These are phyloP conservation scores for Priceomyces medius DNA, from an alignment of 805 yeast genomes.

Conservation along the genomic window DNA sequence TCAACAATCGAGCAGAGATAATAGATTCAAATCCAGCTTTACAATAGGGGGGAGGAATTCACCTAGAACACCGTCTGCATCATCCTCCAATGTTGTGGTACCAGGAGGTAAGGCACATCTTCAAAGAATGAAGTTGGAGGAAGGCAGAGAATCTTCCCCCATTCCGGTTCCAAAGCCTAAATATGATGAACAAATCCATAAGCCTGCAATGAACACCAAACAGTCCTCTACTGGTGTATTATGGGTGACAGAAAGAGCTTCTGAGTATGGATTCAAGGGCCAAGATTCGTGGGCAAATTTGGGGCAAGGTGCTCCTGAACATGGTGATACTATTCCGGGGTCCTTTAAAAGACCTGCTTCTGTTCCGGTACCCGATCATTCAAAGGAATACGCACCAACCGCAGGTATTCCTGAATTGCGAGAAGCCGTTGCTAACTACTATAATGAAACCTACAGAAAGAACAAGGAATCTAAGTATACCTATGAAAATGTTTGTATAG, in stretches of 20 bases:
- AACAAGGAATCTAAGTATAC: conserved; percentile 53
- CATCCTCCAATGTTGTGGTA: conserved; percentile 8
- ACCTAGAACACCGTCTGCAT: conserved; percentile 21
- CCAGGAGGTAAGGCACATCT: conserved; percentile 16
- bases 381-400: conserved; percentile 60
- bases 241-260: conserved; percentile 64
- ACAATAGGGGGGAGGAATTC: conserved; percentile 19
- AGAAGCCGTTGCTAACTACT: conserved; percentile 57
- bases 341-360: conserved; percentile 53
- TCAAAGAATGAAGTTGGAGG: conserved; percentile 28
- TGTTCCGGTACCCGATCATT: conserved; percentile 46
- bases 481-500: conserved; percentile 59
- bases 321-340: conserved; percentile 57
- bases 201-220: conserved; percentile 58
- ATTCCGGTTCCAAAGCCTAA: conserved; percentile 51
- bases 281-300: conserved; percentile 55
- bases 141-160: conserved; percentile 45
- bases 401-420: conserved; percentile 55
- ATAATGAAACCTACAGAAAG: conserved; percentile 53
- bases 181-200: conserved; percentile 43
- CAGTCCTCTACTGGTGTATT: conserved; percentile 63
- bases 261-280: conserved; percentile 51
- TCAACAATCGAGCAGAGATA: conserved; percentile 9
- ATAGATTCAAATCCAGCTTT: conserved; percentile 15
- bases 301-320: conserved; percentile 68